Evolutionary conservation across 2,329 filamentous ascomycete genomes (phyloP), one percentile per base, ranked within the genome.

Genomic region (Geosmithia putterillii): DNA sequence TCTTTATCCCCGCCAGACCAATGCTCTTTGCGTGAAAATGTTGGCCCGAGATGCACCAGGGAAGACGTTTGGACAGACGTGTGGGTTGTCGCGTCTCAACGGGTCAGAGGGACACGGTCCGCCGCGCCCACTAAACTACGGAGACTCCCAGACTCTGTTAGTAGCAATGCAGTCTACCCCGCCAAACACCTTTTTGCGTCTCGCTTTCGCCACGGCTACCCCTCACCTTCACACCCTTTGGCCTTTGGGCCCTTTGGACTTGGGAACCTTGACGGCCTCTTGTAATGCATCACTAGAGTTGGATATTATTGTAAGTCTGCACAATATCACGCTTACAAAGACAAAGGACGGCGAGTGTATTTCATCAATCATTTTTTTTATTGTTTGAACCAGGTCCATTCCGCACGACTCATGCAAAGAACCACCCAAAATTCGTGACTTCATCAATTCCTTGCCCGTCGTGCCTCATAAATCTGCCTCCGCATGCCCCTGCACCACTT

Each of bases 401-500:
- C 35, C 28, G 8, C 38, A 41, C 43, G n/a, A 23, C 38, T 37
- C 15, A 18, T 37, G 18, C 19, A 41, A 22, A 44, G 20, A 36
- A 25, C 28, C 40, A 19, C 36, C 28, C 20, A 28, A 35, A 25
- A 22, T 20, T 41, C 44, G 40, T 46, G 35, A 38, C 38, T 20
- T 43, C 42, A 38, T 46, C 41, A 43, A 40, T 34, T 19, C 32
- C 44, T 25, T 28, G 35, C 36, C 41, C 38, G 19, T 43, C 44
- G 41, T 46, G 38, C 41, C 23, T 46, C 45, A 42, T 41, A 36
- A 48, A 46, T 42, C 40, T 25, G 41, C 28, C 19, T 39, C 20
- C 36, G 41, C 41, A 23, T 32, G 22, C 20, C n/a, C 22, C 19
- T 14, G 22, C 18, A 50, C 44, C 44, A 43, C 47, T 53, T 79